Evolutionary conservation across 306 rosid species (phyloP).

Genomic region (Cucumis cinereus): DNA sequence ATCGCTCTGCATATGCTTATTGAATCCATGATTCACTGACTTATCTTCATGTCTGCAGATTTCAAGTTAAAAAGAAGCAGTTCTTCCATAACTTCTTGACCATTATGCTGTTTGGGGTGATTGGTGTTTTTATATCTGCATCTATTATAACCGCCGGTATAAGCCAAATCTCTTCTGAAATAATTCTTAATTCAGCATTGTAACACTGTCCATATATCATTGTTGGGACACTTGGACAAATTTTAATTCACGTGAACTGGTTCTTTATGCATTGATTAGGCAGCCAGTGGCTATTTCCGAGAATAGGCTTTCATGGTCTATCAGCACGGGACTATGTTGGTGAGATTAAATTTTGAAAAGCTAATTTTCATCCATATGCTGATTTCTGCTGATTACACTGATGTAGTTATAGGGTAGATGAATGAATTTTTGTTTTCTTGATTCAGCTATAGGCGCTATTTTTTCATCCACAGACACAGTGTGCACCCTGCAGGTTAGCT

Average conservation of each 20-base stretch:
- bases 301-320: constrained; percentile 48
- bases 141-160: constrained; percentile 47
- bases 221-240: background rate
- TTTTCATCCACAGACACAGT: constrained; percentile 91
- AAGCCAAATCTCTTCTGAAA: background rate
- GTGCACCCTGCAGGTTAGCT: constrained; percentile 83
- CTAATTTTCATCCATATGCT: background rate
- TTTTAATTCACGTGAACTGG: background rate
- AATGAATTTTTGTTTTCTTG: constrained; percentile 12
- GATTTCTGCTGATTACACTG: background rate
- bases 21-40: background rate
- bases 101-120: constrained; percentile 76
- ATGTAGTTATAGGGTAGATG: background rate
- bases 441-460: constrained; percentile 73
- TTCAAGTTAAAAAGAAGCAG: constrained; percentile 95
- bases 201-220: background rate
- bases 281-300: constrained; percentile 79
- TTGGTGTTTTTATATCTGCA: constrained; percentile 70
- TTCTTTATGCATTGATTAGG: constrained; percentile 37
- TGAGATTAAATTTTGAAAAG: constrained; percentile 16
- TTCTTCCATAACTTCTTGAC: constrained; percentile 79
- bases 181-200: background rate
- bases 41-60: constrained; percentile 28
- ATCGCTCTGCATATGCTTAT: background rate
- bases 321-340: constrained; percentile 52